Base-by-base conservation (phyloP, 345 rosid species). In the Aquilaria sinensis region DNA sequence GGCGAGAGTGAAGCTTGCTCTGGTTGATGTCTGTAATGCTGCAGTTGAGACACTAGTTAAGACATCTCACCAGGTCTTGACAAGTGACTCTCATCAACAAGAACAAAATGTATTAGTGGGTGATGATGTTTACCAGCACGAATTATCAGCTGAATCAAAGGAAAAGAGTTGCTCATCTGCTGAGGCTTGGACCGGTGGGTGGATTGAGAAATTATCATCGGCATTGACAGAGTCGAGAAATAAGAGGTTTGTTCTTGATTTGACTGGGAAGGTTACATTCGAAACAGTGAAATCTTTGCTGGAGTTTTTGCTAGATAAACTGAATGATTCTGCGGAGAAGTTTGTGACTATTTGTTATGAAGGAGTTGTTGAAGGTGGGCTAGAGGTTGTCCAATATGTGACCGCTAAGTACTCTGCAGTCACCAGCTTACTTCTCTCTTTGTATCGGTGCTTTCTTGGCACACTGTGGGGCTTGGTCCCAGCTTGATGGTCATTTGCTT, bases 231-330 rank as follows among this genome's bases (percentile, higher is more conserved):
- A 80, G 66, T 96, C 96, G 3, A 79, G 80, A 65, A 93, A 86
- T 65, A 80, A 85, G 73, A 83, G 66, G 69, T 80, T 88, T 10
- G 78, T 86, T 60, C 85, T 93, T 63, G 96, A 85, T 71, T 51
- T 93, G 64, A 84, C 83, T 3, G 94, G 94, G 56, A 77, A 70
- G 52, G 74, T 86, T 31, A 79, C 92, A 59, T 85, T 80, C 50
- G 92, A 90, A 72, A 80, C 86, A 31, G 90, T 88, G 31, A 78
- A 85, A 72, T 83, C 92, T 48, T 69, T 86, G 65, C 75, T 90
- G 51, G 87, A 84, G 57, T 72, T 85, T 51, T 52, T 78, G 67
- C 55, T 80, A 52, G 94, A 84, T 73, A 90, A 67, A 60, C 32
- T 80, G 9, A 58, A 61, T 58, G 76, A 74, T 68, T 84, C 78